A percentile compares a stretch with the other conserved stretches of the same genome.
Evolutionary conservation across 1,284 basidiomycete species (phyloP).

Genomic region (Tilletiopsis washingtonensis): DNA sequence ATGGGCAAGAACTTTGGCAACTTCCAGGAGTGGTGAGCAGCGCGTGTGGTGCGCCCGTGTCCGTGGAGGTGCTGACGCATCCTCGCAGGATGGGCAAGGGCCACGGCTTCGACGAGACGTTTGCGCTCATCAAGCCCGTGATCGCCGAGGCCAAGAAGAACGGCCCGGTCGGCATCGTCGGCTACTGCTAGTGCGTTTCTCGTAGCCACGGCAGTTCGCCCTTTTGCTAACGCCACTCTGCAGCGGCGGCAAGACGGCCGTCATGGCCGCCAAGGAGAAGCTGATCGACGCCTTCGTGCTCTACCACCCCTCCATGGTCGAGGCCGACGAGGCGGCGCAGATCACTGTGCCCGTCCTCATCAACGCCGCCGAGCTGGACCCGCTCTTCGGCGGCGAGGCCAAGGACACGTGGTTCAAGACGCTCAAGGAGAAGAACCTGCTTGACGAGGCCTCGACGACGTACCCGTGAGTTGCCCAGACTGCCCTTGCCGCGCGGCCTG

Average conservation of each 20-base stretch:
- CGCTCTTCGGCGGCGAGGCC: conserved; percentile 7
- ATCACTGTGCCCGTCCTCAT: conserved; percentile 8
- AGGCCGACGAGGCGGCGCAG: conserved; percentile 8
- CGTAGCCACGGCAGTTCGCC: not conserved
- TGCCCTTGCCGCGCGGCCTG: too few relatives aligned
- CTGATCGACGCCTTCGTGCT: conserved; percentile 2
- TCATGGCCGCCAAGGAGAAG: conserved; percentile 4
- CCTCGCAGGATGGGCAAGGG: conserved; percentile 10
- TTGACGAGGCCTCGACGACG: conserved; percentile 4
- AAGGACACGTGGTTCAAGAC: conserved; percentile 10
- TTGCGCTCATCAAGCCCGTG: conserved; percentile 10
- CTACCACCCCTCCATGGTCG: conserved; percentile 10
- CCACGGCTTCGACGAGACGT: conserved; percentile 11
- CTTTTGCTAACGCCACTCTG: not conserved
- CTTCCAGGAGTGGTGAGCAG: conserved; percentile 10
- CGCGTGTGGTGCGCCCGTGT: too few relatives aligned
- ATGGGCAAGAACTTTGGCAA: conserved; percentile 9
- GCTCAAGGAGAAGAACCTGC: conserved; percentile 9
- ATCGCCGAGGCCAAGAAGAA: conserved; percentile 4
- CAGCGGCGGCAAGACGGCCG: conserved; percentile 10
- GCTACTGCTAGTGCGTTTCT: conserved; percentile 10
- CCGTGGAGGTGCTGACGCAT: too few relatives aligned
- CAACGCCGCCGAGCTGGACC: conserved; percentile 13
- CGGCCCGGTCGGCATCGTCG: conserved; percentile 8
- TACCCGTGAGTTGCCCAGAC: too few relatives aligned